Evolutionary conservation across 108 stramenopile genomes (phyloP).

Genomic region (Stephanodiscus minutulus): DNA sequence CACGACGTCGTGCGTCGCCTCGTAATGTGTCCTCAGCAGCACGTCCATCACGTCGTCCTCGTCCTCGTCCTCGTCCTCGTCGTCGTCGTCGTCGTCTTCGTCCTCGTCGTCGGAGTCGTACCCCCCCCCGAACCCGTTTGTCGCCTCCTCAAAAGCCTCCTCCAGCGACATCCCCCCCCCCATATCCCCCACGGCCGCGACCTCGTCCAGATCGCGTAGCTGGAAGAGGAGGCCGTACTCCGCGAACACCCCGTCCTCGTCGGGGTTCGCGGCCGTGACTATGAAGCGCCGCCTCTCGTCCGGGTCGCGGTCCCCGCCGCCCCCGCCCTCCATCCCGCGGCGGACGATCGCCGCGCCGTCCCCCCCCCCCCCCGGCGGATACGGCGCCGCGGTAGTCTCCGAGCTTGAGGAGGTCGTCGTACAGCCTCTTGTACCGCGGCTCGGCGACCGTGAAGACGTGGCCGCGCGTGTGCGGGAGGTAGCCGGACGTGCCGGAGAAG

Average conservation of each 20-base stretch:
- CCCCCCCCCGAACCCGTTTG: constrained; percentile 5
- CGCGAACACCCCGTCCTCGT: constrained; percentile 39
- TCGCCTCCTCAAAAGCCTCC: background rate
- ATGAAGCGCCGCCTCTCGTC: constrained; percentile 43
- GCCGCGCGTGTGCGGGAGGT: constrained; percentile 31
- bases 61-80: constrained; percentile 7
- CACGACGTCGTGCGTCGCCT: constrained; percentile 46
- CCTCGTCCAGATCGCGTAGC: constrained; percentile 40
- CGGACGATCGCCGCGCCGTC: too few species aligned
- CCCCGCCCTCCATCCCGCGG: too few species aligned
- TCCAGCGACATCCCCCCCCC: constrained; percentile 7
- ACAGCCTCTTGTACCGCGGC: constrained; percentile 35
- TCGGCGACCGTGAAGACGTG: constrained; percentile 39
- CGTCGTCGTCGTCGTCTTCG: background rate
- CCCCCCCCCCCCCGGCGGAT: constrained; percentile 16
- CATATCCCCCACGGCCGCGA: constrained; percentile 27
- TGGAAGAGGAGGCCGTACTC: constrained; percentile 42
- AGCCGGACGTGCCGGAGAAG: constrained; percentile 29
- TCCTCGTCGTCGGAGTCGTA: background rate
- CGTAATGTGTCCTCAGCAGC: constrained; percentile 42
- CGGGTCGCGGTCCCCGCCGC: too few species aligned
- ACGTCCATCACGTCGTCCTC: constrained; percentile 34
- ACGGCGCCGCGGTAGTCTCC: constrained; percentile 31
- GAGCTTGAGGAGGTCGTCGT: constrained; percentile 35
- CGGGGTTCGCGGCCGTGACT: constrained; percentile 31